Evolutionary conservation across 2,329 filamentous ascomycete species (phyloP), one percentile per base, ranked within the genome.

Genomic region (Cryphonectria parasitica): DNA sequence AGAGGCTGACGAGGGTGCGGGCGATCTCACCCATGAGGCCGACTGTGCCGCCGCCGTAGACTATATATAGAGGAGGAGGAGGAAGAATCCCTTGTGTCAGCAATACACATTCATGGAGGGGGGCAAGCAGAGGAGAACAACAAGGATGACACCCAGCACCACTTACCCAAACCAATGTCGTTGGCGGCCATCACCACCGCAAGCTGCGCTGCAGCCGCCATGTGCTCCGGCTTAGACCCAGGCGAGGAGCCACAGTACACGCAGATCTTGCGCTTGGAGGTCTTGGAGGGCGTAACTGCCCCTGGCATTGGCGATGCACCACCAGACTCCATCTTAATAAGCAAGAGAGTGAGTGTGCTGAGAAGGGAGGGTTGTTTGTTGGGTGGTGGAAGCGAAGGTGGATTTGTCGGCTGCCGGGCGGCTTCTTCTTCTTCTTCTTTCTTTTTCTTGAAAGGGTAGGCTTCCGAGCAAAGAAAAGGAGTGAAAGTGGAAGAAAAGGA

Each of bases 11-110:
- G 39, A 99, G 90, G 0, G 93, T 95, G 76, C 91, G 91, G 62
- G 96, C 94, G 15, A 98, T 82, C 79, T 98, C 94, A 78, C 96
- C 96, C 96, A 99, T 99, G 62, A 99, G 87, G 13, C 96, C 96
- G 52, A 94, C 90, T 2, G 95, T 98, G 77, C 96, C 96, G 75
- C 96, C 96, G 75, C 96, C 96, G 81, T 98, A 99, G 74, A 98
- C 94, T 89, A 62, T 66, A 15, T 36, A 39, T 19, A 60, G 25
- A 17, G 22, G 66, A 43, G 41, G 64, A 34, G 25, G 13, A 64
- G 66, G 77, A 69, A 72, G 67, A 56, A 34, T 34, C 34, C 6
- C 34, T 43, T 67, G 45, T 56, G 28, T 19, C 3, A 58, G 52
- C 31, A 34, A 15, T 22, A 58, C 66, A 66, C 60, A n/a, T 34